phyloP scores from a whole-genome alignment of 2,329 filamentous ascomycete species.

The Curvularia verruculosa region DNA sequence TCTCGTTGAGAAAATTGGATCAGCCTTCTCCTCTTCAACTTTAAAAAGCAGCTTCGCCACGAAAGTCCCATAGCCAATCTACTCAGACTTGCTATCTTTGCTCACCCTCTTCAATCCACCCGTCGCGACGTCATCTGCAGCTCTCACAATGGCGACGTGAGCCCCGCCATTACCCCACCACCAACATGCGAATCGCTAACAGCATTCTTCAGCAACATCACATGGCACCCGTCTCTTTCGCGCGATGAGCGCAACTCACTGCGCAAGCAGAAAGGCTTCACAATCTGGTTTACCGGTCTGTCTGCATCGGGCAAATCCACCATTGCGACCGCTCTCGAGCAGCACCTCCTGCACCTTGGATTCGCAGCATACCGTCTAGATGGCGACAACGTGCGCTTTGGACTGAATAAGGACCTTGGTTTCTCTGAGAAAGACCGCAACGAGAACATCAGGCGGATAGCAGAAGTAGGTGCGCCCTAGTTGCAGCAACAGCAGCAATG shows the following conservation, averaged over 20 bases:
- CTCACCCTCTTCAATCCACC: not conserved
- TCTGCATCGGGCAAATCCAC: constrained; percentile 97
- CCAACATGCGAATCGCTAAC: constrained; percentile 20
- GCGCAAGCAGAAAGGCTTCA: constrained; percentile 87
- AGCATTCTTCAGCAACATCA: constrained; percentile 72
- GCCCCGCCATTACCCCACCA: constrained; percentile 37
- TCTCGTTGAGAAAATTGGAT: constrained; percentile 12
- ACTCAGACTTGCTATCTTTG: constrained; percentile 4
- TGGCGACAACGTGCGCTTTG: constrained; percentile 98
- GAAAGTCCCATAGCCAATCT: not conserved
- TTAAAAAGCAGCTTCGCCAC: constrained; percentile 9
- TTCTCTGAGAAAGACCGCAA: constrained; percentile 93
- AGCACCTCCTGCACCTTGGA: constrained; percentile 87
- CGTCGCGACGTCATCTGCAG: constrained; percentile 1
- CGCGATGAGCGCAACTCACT: constrained; percentile 75
- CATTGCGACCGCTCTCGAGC: constrained; percentile 93
- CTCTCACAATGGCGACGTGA: constrained; percentile 45
- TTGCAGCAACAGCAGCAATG: no score
- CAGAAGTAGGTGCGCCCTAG: constrained; percentile 62
- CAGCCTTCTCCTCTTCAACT: constrained; percentile 16
- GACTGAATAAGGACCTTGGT: constrained; percentile 95
- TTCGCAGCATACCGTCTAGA: constrained; percentile 90
- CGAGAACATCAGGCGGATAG: constrained; percentile 97
- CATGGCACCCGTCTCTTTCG: constrained; percentile 83
- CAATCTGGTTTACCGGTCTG: constrained; percentile 97